Evolutionary conservation across 208 protist genomes (phyloP).

Genomic region (Trypanosoma avium): DNA sequence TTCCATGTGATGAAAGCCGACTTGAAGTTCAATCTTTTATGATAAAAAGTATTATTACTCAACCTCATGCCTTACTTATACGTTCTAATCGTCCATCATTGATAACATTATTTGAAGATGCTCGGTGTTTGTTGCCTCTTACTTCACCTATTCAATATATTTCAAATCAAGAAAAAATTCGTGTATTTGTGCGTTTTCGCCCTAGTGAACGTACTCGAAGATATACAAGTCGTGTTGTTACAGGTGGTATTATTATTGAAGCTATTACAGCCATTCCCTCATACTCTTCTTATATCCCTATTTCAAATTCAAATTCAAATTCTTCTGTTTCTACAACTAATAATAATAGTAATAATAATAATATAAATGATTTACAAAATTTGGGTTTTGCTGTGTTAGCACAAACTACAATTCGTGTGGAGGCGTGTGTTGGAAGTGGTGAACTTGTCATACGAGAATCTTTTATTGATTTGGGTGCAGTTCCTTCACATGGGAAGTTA

Average conservation of each 20-base stretch:
- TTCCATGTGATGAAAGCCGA: slow-evolving; percentile 51
- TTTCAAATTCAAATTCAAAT: not conserved
- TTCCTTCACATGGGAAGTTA: slow-evolving; percentile 35
- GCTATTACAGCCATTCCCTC: slow-evolving; percentile 35
- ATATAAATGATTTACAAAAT: not conserved
- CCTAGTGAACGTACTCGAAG: slow-evolving; percentile 54
- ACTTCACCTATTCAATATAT: slow-evolving; percentile 49
- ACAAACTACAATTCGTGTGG: not conserved
- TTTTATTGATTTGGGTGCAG: slow-evolving; percentile 48
- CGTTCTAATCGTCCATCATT: slow-evolving; percentile 77
- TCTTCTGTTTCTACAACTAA: not conserved
- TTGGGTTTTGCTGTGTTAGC: too few species aligned
- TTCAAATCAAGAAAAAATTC: slow-evolving; percentile 63
- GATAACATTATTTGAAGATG: slow-evolving; percentile 74
- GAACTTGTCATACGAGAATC: slow-evolving; percentile 38
- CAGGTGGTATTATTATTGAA: slow-evolving; percentile 74
- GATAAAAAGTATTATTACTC: slow-evolving; percentile 59
- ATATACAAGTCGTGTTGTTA: slow-evolving; percentile 41
- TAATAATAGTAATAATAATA: slow-evolving; percentile 15
- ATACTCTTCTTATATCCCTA: not conserved
- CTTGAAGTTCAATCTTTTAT: slow-evolving; percentile 66
- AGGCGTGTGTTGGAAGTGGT: slow-evolving; percentile 17
- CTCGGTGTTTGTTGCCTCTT: slow-evolving; percentile 62
- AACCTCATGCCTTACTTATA: slow-evolving; percentile 66
- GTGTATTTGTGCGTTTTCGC: slow-evolving; percentile 68